phyloP scores from a whole-genome alignment of 2,329 filamentous ascomycete genomes.

The Ascochyta lentis region DNA sequence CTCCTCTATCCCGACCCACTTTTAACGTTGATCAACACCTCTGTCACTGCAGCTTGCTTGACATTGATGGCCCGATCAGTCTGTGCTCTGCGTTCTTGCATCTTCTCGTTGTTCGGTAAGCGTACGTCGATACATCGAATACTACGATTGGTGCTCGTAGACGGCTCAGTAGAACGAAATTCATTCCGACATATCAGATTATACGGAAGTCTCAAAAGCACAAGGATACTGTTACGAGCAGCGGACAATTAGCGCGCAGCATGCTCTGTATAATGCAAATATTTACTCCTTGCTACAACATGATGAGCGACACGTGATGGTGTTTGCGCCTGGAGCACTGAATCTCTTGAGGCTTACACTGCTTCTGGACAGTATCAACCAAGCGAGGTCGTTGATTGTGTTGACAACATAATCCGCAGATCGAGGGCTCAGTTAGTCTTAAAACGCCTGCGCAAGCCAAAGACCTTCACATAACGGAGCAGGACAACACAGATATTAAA shows the following conservation, averaged over 20 bases:
- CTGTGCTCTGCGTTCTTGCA: neutral
- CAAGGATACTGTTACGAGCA: slow-evolving; percentile 4
- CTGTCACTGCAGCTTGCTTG: neutral
- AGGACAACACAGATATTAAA: neutral
- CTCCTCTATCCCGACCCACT: slow-evolving; percentile 4
- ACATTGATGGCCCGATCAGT: slow-evolving; percentile 9
- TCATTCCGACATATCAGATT: neutral
- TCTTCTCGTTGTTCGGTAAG: neutral
- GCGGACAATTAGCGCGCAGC: neutral
- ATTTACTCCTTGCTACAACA: neutral
- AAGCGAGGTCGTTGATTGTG: neutral
- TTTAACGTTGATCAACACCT: slow-evolving; percentile 13
- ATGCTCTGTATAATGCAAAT: slow-evolving; percentile 10
- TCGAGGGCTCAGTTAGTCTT: too few relatives aligned
- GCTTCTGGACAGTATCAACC: neutral
- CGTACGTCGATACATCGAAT: neutral
- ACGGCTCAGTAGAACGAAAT: slow-evolving; percentile 5
- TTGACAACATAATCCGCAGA: neutral
- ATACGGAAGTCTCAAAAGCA: neutral
- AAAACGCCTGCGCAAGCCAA: neutral
- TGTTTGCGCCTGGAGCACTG: neutral
- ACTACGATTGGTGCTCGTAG: neutral
- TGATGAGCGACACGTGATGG: neutral
- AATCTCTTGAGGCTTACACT: neutral
- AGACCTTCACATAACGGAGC: neutral